Evolutionary conservation across 441 rosid species (phyloP).

Genomic region (Bocquillonia castaneifolia): DNA sequence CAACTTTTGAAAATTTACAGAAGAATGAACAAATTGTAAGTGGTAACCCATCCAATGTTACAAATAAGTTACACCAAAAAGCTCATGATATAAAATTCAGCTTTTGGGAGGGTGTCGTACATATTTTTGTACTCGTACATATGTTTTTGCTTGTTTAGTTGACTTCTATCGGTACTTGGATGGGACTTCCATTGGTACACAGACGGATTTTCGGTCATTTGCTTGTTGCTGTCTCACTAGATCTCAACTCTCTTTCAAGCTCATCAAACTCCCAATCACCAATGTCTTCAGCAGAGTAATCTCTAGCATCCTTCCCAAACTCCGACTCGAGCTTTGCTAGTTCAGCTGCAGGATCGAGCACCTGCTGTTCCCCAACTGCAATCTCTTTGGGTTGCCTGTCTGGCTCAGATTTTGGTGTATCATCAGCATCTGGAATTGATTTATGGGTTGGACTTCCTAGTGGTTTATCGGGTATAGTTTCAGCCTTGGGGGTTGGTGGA

Average conservation of each 20-base stretch:
- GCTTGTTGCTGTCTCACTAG: constrained; percentile 35
- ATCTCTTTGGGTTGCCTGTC: constrained; percentile 32
- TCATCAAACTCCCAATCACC: constrained; percentile 98
- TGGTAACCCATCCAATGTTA: constrained; percentile 22
- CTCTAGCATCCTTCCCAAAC: constrained; percentile 74
- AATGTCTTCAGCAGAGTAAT: constrained; percentile 73
- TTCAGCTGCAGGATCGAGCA: constrained; percentile 75
- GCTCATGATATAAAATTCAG: constrained; percentile 28
- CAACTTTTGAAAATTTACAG: constrained; percentile 40
- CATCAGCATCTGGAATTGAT: constrained; percentile 18
- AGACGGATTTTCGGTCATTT: too few species aligned
- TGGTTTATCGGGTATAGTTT: constrained; percentile 30
- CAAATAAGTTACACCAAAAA: constrained; percentile 29
- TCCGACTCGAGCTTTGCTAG: constrained; percentile 88
- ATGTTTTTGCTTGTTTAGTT: constrained; percentile 16
- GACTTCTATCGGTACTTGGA: background rate
- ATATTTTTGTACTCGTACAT: constrained; percentile 16
- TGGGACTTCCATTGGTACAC: background rate
- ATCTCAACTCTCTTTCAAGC: constrained; percentile 76
- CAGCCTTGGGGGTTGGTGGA: constrained; percentile 37
- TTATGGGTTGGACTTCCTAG: constrained; percentile 25
- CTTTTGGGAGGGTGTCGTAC: constrained; percentile 21
- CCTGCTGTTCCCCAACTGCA: constrained; percentile 30
- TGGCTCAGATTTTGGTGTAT: constrained; percentile 33
- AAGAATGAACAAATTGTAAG: constrained; percentile 41